Evolutionary conservation across 2,329 filamentous ascomycete genomes (phyloP), one percentile per base, ranked within the genome.

Genomic region (Exophiala phaeomuriformis): DNA sequence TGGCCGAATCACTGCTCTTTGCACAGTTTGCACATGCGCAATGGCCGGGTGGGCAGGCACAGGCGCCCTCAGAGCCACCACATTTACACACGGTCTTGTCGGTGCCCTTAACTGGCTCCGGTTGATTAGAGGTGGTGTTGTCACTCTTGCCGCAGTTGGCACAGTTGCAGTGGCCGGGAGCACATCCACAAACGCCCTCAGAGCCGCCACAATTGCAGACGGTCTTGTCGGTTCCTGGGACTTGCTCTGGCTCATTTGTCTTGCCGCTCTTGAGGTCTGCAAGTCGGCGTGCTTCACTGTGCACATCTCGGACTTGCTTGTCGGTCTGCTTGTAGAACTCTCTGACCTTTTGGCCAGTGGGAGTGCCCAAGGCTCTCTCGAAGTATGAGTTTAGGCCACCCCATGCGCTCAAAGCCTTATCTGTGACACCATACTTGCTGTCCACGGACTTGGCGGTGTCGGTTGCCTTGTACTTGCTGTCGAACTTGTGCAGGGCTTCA

Each of bases 281-380:
- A 51, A 98, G 77, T 63, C 93, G 84, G 59, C 85, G 80, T 32
- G 93, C 93, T 78, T 98, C 93, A 58, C 78, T 80, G 73, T 98
- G 93, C 44, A 98, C 93, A 68, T 98, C 93, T 64, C 89, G 79
- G 32, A 96, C 90, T 73, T 97, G 90, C 75, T 89, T 89, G 69
- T 86, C 84, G 59, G 87, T 81, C 63, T 88, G 78, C 5, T 84
- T 79, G 74, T 98, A 98, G 75, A 98, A 98, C 59, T 84, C 77
- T 63, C 88, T 86, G 57, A 98, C 75, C 73, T 86, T 89, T 76
- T 90, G 83, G 63, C 93, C 93, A 1, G 90, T 95, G 6, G 90
- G 89, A 0, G 90, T 94, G 68, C 79, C 85, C 53, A 84, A 76
- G 1, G 91, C 91, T 79, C 94, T 94, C 74, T 97, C 91, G 67